Base-by-base conservation (phyloP, 768 basidiomycete species). In the Tylopilus vinaceipallidus region DNA sequence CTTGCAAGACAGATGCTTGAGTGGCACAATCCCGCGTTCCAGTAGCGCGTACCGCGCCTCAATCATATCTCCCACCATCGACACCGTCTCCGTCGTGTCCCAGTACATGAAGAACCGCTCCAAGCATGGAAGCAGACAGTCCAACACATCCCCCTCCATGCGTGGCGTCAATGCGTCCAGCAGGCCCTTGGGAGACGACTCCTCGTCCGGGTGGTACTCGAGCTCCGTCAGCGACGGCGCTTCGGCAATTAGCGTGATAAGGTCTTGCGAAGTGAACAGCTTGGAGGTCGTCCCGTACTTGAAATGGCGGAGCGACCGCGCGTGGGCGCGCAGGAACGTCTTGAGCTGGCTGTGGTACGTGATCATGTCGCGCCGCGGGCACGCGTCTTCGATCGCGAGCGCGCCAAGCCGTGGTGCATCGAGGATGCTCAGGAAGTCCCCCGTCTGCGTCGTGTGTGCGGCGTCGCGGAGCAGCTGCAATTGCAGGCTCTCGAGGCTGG, bases 1-100 rank as follows among this genome's bases (percentile, higher is more conserved):
- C 45, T 56, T 62, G 50, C 62, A 63, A 39, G 57, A 65, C 19
- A 63, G 45, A 9, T 58, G 34, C 12, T 16, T 52, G 17, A 63
- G 6, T 20, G 44, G 56, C 16, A 52, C 42, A 9, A 63, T 47
- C 14, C 52, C 54, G 10, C 36, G 53, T 6, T 45, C 54, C 0
- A 35, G 39, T 24, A 59, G 19, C 27, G 57, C 45, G 37, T 57
- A 60, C 30, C 62, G 60, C 24, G 35, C 12, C 45, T 64, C 63
- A 9, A 63, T 49, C 63, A 63, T 59, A 7, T 63, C 53, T 2
- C 54, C 62, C 50, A 65, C 63, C 46, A 49, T 55, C 17, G 48
- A 49, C 12, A 64, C 55, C 32, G 63, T 60, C 53, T 61, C 61
- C 17, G 50, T 36, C 45, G 54, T 60, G 35, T 66, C 64, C 63